Percentiles rank a stretch among this genome's conserved stretches.
Conservation (phyloP, 768 basidiomycete genomes). For the Tubosaeta sp. region DNA sequence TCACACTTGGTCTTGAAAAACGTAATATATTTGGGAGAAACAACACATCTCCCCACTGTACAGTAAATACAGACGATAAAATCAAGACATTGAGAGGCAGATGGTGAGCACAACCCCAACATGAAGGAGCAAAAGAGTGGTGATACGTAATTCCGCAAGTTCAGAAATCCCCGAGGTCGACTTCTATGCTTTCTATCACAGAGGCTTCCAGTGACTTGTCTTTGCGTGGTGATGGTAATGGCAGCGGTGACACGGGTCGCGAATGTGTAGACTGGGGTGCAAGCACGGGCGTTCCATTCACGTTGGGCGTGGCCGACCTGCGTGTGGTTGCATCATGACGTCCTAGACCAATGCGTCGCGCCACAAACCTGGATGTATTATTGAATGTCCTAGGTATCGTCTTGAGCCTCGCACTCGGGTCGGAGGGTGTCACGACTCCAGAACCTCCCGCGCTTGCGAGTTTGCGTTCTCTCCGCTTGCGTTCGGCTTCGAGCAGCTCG, state of each 20-base stretch:
- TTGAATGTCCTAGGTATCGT: conserved; percentile 57
- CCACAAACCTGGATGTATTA: conserved; percentile 57
- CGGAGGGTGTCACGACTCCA: conserved; percentile 40
- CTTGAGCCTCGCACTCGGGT: conserved; percentile 67
- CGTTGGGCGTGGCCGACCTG: conserved; percentile 44
- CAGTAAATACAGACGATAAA: not conserved
- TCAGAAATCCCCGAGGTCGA: conserved; percentile 78
- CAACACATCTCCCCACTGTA: not conserved
- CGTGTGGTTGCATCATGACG: conserved; percentile 19
- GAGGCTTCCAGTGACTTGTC: conserved; percentile 48
- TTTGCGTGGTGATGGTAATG: conserved; percentile 25
- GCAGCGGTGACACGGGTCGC: conserved; percentile 37
- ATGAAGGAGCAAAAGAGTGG: not conserved
- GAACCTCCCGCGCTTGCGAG: conserved; percentile 40
- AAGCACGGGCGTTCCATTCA: conserved; percentile 42
- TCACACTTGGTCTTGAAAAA: too few species aligned
- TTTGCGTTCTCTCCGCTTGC: conserved; percentile 66
- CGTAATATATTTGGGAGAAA: not conserved
- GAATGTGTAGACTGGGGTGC: conserved; percentile 26
- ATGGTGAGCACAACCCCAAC: not conserved
- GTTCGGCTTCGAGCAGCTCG: conserved; percentile 65
- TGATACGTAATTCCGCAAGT: conserved; percentile 2
- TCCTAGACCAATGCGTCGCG: not conserved
- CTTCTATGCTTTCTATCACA: conserved; percentile 63
- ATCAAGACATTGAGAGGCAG: not conserved